These are phyloP conservation scores for Vanrija sp. DNA, from an alignment of 1,284 basidiomycete species.

Conservation along the genomic window DNA sequence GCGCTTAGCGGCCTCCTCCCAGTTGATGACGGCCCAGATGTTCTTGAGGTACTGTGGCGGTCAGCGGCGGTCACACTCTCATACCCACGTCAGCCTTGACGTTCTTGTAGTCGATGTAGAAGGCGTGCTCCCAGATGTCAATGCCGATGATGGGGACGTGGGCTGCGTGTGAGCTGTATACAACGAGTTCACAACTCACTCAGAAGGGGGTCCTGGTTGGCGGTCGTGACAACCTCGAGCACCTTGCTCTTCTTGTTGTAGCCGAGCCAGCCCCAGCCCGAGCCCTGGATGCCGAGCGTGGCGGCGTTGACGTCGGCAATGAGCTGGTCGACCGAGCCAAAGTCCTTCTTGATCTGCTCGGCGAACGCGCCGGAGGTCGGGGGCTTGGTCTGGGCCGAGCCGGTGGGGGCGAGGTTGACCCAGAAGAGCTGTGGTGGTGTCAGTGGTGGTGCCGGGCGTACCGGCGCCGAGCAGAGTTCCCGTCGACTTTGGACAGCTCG, in stretches of 20 bases:
- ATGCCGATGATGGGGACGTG: conserved; percentile 90
- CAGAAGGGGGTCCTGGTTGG: conserved; percentile 95
- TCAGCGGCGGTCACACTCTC: background rate
- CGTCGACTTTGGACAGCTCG: background rate
- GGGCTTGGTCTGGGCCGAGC: conserved; percentile 60
- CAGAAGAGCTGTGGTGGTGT: conserved; percentile 84
- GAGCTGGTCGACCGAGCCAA: conserved; percentile 73
- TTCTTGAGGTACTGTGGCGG: conserved; percentile 70
- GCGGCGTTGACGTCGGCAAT: conserved; percentile 77
- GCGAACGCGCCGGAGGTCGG: conserved; percentile 67
- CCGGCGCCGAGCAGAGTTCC: background rate
- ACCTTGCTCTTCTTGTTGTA: conserved; percentile 67
- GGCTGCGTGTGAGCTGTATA: conserved; percentile 48
- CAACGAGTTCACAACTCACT: conserved; percentile 31
- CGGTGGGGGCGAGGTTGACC: conserved; percentile 82
- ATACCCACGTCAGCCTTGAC: conserved; percentile 75
- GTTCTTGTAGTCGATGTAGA: conserved; percentile 88
- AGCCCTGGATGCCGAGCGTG: conserved; percentile 93
- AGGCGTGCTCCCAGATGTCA: conserved; percentile 75
- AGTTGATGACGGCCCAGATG: conserved; percentile 92
- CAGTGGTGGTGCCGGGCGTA: background rate
- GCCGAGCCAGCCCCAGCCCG: conserved; percentile 97
- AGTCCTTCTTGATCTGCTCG: conserved; percentile 74
- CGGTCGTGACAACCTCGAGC: conserved; percentile 84
- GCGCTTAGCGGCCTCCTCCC: conserved; percentile 78